A percentile compares a stretch with the other conserved stretches of the same genome.
phyloP scores from a whole-genome alignment of 2,329 filamentous ascomycete species.

The Drechslera avenae region DNA sequence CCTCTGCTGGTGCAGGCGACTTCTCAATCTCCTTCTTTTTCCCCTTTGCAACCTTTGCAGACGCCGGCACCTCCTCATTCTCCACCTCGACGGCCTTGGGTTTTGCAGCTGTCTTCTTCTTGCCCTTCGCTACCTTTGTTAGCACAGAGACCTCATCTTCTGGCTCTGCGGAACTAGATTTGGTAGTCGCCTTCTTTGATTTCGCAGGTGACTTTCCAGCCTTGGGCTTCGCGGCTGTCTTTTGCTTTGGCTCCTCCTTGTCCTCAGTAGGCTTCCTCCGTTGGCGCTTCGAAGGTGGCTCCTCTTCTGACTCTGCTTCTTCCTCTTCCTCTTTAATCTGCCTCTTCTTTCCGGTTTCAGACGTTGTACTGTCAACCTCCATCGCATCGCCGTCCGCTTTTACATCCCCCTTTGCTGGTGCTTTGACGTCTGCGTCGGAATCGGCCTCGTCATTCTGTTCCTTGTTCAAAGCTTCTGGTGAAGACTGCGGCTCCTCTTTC shows the following conservation, averaged over 20 bases:
- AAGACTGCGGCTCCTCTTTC: slow-evolving; percentile 29
- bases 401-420: slow-evolving; percentile 25
- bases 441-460: slow-evolving; percentile 22
- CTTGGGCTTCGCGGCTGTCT: slow-evolving; percentile 24
- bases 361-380: slow-evolving; percentile 33
- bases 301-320: slow-evolving; percentile 43
- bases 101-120: slow-evolving; percentile 25
- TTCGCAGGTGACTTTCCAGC: slow-evolving; percentile 25
- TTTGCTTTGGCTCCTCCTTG: slow-evolving; percentile 26
- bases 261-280: slow-evolving; percentile 38
- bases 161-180: slow-evolving; percentile 20
- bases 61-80: slow-evolving; percentile 24
- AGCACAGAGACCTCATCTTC: slow-evolving; percentile 27
- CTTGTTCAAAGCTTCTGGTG: slow-evolving; percentile 23
- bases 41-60: slow-evolving; percentile 22
- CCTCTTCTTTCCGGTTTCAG: slow-evolving; percentile 40
- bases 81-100: slow-evolving; percentile 22
- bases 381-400: slow-evolving; percentile 29
- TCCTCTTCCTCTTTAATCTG: slow-evolving; percentile 37
- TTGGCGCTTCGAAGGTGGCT: slow-evolving; percentile 44
- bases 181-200: slow-evolving; percentile 22
- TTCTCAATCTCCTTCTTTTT: slow-evolving; percentile 20
- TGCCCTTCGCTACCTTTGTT: slow-evolving; percentile 22
- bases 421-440: slow-evolving; percentile 24
- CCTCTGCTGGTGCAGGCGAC: slow-evolving; percentile 29